Base-by-base conservation (phyloP, 2,329 filamentous ascomycete genomes). In the Calonectria pseudoturangicola region DNA sequence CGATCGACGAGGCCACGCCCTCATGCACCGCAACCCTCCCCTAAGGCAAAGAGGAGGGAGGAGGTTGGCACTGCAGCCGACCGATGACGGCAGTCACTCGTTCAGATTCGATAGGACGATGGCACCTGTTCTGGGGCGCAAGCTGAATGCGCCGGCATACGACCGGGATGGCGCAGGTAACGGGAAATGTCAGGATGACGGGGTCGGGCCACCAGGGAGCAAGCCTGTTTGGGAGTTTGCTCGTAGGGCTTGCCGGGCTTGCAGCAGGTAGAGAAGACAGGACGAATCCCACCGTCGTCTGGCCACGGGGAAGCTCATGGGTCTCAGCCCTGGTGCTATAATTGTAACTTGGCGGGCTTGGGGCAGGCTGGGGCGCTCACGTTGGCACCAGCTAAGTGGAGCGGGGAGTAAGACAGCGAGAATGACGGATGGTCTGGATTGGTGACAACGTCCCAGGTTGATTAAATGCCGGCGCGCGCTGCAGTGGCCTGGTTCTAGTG, bases 311-410 rank as follows among this genome's bases (percentile, higher is more conserved):
- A 60, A 51, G 54, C 45, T 54, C 36, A 63, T 48, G 67, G 51
- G 71, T 73, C 70, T 70, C 71, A 73, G 68, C 68, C 75, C 65
- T 58, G 62, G 56, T 78, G 68, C 77, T 79, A 78, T 77, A 76
- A 77, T 77, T 79, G 76, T 64, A 67, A 74, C 76, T 39, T 72
- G 48, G 63, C 62, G 58, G 73, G 73, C 62, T 74, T 50, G 65
- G 47, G 39, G 43, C 54, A 36, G 39, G 58, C 58, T 63, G 58
- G 58, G 58, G 56, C 18, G 33, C 58, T 63, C 58, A 63, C 58
- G 58, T 47, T 63, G 58, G 58, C 58, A 47, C 41, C 39, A 63
- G 41, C 16, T 16, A 9, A 47, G 58, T 45, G 39, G 58, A 47
- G 39, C 41, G 58, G 39, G n/a, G 27, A 63, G 54, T 63, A 41